Evolutionary conservation across 306 rosid genomes (phyloP).

Genomic region (Cucumis sativus): DNA sequence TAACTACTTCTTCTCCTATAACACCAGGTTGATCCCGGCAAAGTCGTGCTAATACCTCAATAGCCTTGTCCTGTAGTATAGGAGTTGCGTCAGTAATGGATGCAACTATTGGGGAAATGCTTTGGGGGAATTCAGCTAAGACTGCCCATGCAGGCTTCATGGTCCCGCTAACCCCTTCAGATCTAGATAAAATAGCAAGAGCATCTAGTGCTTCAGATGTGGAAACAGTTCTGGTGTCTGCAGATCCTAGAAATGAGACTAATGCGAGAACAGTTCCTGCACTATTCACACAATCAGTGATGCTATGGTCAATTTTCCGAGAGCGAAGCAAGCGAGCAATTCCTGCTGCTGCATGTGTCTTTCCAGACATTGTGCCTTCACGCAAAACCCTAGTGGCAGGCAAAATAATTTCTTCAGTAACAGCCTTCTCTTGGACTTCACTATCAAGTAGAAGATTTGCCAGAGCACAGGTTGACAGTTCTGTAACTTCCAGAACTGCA

Average conservation of each 20-base stretch:
- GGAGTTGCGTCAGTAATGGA: conserved; percentile 67
- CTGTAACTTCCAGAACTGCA: conserved; percentile 72
- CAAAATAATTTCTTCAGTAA: conserved; percentile 64
- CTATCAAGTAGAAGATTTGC: conserved; percentile 81
- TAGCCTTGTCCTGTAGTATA: conserved; percentile 70
- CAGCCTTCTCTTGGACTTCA: conserved; percentile 70
- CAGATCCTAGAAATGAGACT: conserved; percentile 76
- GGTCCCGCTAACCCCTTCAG: conserved; percentile 38
- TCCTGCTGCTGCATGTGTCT: conserved; percentile 88
- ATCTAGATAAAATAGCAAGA: conserved; percentile 79
- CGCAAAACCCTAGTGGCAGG: conserved; percentile 84
- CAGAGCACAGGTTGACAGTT: conserved; percentile 75
- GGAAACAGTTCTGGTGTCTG: conserved; percentile 47
- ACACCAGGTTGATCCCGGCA: conserved; percentile 70
- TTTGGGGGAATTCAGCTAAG: conserved; percentile 69
- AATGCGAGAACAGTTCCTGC: conserved; percentile 86
- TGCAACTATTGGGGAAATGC: conserved; percentile 69
- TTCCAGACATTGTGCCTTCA: conserved; percentile 72
- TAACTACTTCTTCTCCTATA: conserved; percentile 55
- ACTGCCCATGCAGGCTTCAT: conserved; percentile 82
- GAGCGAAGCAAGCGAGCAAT: conserved; percentile 80
- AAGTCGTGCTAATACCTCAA: conserved; percentile 74
- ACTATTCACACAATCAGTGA: conserved; percentile 71
- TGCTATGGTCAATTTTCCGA: conserved; percentile 44
- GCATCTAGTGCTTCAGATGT: conserved; percentile 83